These are phyloP conservation scores for Sclerotinia trifoliorum DNA, from an alignment of 2,329 filamentous ascomycete genomes.

Conservation along the genomic window DNA sequence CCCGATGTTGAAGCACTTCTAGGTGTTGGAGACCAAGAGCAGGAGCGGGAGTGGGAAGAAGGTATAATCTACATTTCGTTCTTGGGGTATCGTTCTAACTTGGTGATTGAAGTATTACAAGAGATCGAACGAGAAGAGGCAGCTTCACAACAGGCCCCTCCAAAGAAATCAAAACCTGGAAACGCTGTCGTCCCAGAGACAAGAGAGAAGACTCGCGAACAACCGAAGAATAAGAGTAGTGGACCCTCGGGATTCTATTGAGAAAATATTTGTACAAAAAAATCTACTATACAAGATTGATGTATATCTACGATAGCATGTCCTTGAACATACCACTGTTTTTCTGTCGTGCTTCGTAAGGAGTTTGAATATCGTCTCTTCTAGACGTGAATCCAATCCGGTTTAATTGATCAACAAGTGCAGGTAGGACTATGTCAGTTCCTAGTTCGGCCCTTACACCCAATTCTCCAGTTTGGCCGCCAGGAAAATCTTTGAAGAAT, in stretches of 20 bases:
- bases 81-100: conserved; percentile 12
- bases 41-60: conserved; percentile 86
- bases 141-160: conserved; percentile 41
- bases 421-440: conserved; percentile 58
- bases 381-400: conserved; percentile 33
- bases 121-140: conserved; percentile 65
- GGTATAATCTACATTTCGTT: conserved; percentile 49
- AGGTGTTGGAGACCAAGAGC: conserved; percentile 71
- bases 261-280: conserved; percentile 16
- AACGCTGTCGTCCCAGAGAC: not conserved
- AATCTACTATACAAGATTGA: conserved; percentile 30
- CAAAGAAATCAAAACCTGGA: conserved; percentile 31
- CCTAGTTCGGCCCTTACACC: conserved; percentile 58
- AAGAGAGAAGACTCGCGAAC: conserved; percentile 23
- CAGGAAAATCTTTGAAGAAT: conserved; percentile 61
- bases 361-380: conserved; percentile 37
- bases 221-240: conserved; percentile 29
- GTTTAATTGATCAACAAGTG: conserved; percentile 52
- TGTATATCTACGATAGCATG: conserved; percentile 52
- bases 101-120: conserved; percentile 52
- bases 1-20: conserved; percentile 83
- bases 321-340: conserved; percentile 53
- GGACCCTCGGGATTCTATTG: conserved; percentile 39
- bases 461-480: conserved; percentile 49
- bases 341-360: conserved; percentile 27